Evolutionary conservation across 2,329 filamentous ascomycete species (phyloP), one percentile per base, ranked within the genome.

Genomic region (Aureobasidium lini): DNA sequence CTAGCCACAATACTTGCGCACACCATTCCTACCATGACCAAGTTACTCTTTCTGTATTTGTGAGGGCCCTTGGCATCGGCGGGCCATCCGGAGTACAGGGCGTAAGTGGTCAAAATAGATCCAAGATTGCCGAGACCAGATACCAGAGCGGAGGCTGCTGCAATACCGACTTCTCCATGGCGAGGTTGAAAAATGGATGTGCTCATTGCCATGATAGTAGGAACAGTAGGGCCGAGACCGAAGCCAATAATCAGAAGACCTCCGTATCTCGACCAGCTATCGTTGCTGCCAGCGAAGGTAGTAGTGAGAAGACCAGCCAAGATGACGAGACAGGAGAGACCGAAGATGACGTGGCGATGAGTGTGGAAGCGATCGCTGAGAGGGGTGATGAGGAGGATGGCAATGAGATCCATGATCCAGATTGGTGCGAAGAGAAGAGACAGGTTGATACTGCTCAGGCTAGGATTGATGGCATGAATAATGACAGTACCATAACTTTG

Each of bases 161-260:
- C 91, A 6, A 96, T 90, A 59, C 91, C 91, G 23, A 96, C 89
- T 73, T 96, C 91, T 48, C 91, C 90, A 69, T 96, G 91, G 11
- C 91, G 87, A 34, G 83, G 82, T 75, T 95, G 90, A 77, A 96
- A 96, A 68, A 95, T 87, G 73, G 95, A 89, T 63, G 85, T 89
- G 34, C 89, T 90, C 91, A 91, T 95, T 37, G 90, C 87, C 91
- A 96, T 96, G 72, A 89, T 93, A 68, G 93, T 93, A 10, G 91
- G 91, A 1, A 95, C 90, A 0, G 91, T 95, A 3, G 91, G 91
- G 1, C 91, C 91, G 1, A 96, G 84, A 0, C 91, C 91, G 68
- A 95, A 95, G 4, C 91, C 91, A 37, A 96, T 87, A 75, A 96
- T 86, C 53, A 96, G 77, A n/a, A 96, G 82, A 4, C 91, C 91